Evolutionary conservation across 2,329 filamentous ascomycete species (phyloP).

Genomic region (Sporothrix inflata): DNA sequence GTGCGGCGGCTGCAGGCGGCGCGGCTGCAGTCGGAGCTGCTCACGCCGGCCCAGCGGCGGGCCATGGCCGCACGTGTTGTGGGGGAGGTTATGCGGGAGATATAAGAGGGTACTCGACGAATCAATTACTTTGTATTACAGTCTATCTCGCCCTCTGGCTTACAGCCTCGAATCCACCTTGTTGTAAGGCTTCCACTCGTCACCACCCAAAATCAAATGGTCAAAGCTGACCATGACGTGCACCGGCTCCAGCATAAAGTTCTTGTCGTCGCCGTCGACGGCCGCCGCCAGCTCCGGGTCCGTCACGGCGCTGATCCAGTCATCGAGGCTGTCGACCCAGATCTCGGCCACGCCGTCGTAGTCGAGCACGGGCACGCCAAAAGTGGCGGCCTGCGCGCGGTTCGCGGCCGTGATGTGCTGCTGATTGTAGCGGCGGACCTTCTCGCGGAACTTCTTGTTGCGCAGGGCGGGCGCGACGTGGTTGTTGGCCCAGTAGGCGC

Average conservation of each 20-base stretch:
- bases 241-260: constrained; percentile 29
- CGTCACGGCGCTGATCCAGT: constrained; percentile 25
- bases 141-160: neutral
- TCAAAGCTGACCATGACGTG: constrained; percentile 32
- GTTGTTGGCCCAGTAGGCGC: constrained; percentile 39
- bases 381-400: constrained; percentile 11
- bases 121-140: constrained; percentile 3
- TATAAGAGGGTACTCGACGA: constrained; percentile 40
- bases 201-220: constrained; percentile 27
- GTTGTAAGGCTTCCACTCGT: constrained; percentile 21
- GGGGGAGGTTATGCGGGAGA: constrained; percentile 65
- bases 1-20: constrained; percentile 67
- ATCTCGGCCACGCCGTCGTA: constrained; percentile 33
- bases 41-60: constrained; percentile 64
- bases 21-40: constrained; percentile 60
- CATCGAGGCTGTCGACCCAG: constrained; percentile 32
- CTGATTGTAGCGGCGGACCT: constrained; percentile 33
- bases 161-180: neutral
- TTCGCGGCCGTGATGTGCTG: constrained; percentile 30
- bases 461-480: constrained; percentile 37
- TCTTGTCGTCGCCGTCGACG: constrained; percentile 26
- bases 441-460: constrained; percentile 36
- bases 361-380: constrained; percentile 30
- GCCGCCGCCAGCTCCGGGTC: constrained; percentile 25
- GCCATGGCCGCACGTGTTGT: constrained; percentile 65